Conservation (phyloP, 2,329 filamentous ascomycete genomes). For the Fusarium sp. region DNA sequence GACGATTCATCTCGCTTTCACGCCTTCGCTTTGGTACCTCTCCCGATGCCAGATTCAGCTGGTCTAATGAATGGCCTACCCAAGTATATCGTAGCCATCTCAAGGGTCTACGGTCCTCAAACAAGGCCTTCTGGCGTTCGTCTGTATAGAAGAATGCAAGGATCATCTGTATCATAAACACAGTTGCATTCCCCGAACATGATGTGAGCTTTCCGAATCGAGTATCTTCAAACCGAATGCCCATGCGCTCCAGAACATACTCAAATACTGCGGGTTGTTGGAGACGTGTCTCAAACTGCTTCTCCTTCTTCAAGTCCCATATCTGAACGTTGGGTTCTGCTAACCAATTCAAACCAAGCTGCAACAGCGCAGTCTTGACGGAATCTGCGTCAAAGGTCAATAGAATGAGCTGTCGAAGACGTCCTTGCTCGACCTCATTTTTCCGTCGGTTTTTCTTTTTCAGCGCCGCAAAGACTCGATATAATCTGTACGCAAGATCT, state of each 20-base stretch:
- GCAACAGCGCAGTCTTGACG: background rate
- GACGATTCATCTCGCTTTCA: constrained; percentile 18
- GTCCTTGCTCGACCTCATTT: background rate
- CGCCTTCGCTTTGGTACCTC: background rate
- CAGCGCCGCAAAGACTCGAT: background rate
- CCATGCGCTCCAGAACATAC: constrained; percentile 24
- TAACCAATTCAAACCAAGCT: constrained; percentile 11
- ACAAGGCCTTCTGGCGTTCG: constrained; percentile 1
- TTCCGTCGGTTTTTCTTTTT: constrained; percentile 12
- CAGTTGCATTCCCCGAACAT: constrained; percentile 22
- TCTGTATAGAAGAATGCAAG: constrained; percentile 23
- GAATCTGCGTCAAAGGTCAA: constrained; percentile 6
- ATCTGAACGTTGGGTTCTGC: background rate
- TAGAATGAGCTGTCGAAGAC: constrained; percentile 16
- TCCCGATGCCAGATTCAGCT: constrained; percentile 22
- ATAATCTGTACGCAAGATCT: background rate
- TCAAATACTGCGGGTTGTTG: constrained; percentile 6
- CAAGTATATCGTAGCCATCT: constrained; percentile 30
- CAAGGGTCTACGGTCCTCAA: constrained; percentile 2
- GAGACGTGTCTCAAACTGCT: constrained; percentile 7
- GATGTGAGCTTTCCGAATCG: constrained; percentile 23
- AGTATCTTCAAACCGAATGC: constrained; percentile 24
- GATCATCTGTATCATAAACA: constrained; percentile 17
- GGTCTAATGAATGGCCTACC: constrained; percentile 31
- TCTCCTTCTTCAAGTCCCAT: constrained; percentile 13